Evolutionary conservation across 345 rosid genomes (phyloP).

Genomic region (Brassica cretica): DNA sequence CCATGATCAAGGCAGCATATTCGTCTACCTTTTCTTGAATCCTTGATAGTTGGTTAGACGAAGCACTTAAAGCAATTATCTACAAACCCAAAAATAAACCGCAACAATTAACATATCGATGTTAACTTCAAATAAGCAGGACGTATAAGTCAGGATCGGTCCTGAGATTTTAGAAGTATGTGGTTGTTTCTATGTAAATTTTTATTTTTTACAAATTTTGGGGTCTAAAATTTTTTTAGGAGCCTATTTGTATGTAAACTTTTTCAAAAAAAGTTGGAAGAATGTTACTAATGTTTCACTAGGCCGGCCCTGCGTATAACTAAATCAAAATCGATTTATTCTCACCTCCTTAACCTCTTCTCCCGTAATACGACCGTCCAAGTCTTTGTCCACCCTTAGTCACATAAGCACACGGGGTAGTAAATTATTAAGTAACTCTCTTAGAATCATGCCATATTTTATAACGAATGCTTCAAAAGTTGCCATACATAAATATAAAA

Average conservation of each 20-base stretch:
- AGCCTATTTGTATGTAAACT: too few relatives aligned
- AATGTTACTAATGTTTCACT: too few relatives aligned
- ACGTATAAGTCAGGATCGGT: neutral
- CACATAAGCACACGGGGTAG: constrained; percentile 7
- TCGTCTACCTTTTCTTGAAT: constrained; percentile 71
- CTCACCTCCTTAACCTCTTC: constrained; percentile 79
- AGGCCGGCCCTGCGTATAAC: neutral
- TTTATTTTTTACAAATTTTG: too few relatives aligned
- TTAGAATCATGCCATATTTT: neutral
- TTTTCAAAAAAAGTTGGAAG: too few relatives aligned
- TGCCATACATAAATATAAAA: neutral
- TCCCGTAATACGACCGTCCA: constrained; percentile 72
- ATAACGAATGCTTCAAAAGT: neutral
- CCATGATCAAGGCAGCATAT: constrained; percentile 86
- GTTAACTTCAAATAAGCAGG: neutral
- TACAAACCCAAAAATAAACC: constrained; percentile 31
- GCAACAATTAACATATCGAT: neutral
- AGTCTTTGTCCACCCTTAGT: constrained; percentile 75
- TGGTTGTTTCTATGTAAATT: too few relatives aligned
- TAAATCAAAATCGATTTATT: neutral
- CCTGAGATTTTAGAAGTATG: too few relatives aligned
- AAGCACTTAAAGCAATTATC: constrained; percentile 80
- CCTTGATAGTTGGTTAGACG: constrained; percentile 72
- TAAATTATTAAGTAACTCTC: neutral
- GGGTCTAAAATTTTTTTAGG: too few relatives aligned